Evolutionary conservation across 768 basidiomycete genomes (phyloP), one percentile per base, ranked within the genome.

Genomic region (Boletus eberwhitei): DNA sequence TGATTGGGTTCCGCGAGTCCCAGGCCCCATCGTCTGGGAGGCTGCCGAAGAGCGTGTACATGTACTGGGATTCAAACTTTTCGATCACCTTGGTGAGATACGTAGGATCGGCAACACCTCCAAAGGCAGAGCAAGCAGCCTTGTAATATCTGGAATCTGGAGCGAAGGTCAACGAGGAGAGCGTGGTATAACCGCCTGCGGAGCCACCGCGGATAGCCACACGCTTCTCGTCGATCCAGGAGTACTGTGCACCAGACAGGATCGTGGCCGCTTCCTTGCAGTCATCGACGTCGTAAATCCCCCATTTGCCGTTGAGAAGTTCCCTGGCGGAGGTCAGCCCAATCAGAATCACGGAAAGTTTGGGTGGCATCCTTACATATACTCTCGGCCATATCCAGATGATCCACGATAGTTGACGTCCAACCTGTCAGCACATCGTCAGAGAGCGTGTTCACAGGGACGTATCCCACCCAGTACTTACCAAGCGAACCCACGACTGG

Each of bases 321-420:
- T 84, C 75, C 39, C 65, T 65, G 73, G 22, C 14, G 5, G 72
- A 39, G 9, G 31, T 63, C 31, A 52, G 48, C 29, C 0, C 9
- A 46, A 17, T 19, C 8, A 26, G 14, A 8, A 7, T 21, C 17
- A 17, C 8, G 19, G 0, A 24, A 17, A 0, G n/a, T 7, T 6
- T 26, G 12, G 6, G n/a, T 35, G 14, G 2, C 1, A 29, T 38
- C 13, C 73, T 41, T 56, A 76, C 76, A 78, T 80, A 60, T 89
- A 93, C 19, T 70, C 70, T 6, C 86, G 77, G 0, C 90, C 90
- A 59, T 85, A 90, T 0, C 85, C 85, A 13, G 82, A 82, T 0
- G 86, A 87, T 4, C 89, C 89, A 14, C 87, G 78, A 59, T 89
- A 87, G 63, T 91, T 86, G 35, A 91, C 87, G 48, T 87, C 86